These are phyloP conservation scores for Colletotrichum abscissum DNA, from an alignment of 2,329 filamentous ascomycete species.

Conservation along the genomic window DNA sequence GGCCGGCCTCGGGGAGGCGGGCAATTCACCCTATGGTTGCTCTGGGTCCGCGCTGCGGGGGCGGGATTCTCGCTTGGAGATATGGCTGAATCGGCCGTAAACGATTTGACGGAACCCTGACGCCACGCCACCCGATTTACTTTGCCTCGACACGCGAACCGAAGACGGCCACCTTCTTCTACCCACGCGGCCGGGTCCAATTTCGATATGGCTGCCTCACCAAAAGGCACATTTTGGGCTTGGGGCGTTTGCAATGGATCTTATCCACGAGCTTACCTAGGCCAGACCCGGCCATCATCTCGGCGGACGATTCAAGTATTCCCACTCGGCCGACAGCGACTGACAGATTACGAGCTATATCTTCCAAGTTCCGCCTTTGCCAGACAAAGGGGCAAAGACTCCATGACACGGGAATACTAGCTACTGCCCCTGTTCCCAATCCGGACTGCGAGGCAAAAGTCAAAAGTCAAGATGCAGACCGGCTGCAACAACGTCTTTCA, in stretches of 20 bases:
- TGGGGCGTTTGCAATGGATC: not conserved
- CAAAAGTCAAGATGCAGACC: constrained; percentile 16
- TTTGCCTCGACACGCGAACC: constrained; percentile 24
- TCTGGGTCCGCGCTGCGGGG: not conserved
- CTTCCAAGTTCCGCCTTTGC: not conserved
- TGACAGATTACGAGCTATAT: not conserved
- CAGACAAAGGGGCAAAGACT: not conserved
- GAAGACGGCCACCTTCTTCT: constrained; percentile 15
- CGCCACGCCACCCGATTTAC: constrained; percentile 27
- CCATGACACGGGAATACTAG: not conserved
- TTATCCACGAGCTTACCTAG: constrained; percentile 12
- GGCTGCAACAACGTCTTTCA: constrained; percentile 10
- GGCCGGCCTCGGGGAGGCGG: constrained; percentile 7
- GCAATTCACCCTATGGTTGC: not conserved
- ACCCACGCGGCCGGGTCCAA: constrained; percentile 14
- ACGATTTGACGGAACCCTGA: constrained; percentile 25
- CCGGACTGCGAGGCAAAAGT: not conserved
- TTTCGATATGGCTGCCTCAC: constrained; percentile 9
- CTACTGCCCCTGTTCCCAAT: not conserved
- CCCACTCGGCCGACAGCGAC: constrained; percentile 11
- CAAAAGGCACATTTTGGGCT: not conserved
- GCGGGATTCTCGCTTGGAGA: constrained; percentile 14
- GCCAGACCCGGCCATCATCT: constrained; percentile 12
- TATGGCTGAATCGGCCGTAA: constrained; percentile 28
- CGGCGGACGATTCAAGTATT: not conserved